Conservation (phyloP, 495 filamentous ascomycete genomes). For the Hypoxylon subgilvum region DNA sequence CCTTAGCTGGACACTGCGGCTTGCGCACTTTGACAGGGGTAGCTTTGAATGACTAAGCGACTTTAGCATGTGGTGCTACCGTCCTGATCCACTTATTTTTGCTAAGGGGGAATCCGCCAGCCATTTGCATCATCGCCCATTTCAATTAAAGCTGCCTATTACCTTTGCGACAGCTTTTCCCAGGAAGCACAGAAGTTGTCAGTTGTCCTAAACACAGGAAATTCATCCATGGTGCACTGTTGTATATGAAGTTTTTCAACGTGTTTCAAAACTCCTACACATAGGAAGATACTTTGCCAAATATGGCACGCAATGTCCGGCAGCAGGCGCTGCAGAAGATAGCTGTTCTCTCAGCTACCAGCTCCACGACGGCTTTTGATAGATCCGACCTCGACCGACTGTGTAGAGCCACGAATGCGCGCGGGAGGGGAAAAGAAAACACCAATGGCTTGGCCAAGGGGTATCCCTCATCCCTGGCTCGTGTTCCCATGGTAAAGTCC, state of each 20-base stretch:
- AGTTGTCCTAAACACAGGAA: no score
- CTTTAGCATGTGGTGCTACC: not conserved
- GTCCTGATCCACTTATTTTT: constrained; percentile 11
- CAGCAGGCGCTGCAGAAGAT: constrained; percentile 73
- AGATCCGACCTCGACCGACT: constrained; percentile 69
- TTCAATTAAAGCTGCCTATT: constrained; percentile 11
- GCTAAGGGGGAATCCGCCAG: not conserved
- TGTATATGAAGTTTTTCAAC: not conserved
- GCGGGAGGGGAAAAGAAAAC: constrained; percentile 39
- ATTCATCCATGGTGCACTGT: no score
- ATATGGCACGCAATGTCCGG: constrained; percentile 62
- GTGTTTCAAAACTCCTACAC: not conserved
- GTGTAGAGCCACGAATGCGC: constrained; percentile 59
- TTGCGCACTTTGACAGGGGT: constrained; percentile 32
- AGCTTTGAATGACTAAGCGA: constrained; percentile 38
- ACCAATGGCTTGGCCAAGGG: constrained; percentile 44
- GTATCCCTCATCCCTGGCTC: constrained; percentile 43
- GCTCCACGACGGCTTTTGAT: constrained; percentile 57
- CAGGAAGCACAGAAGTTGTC: no score
- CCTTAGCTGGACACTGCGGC: no score
- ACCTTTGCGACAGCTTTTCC: no score
- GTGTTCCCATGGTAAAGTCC: constrained; percentile 57
- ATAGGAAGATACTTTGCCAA: constrained; percentile 5
- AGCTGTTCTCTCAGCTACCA: constrained; percentile 64
- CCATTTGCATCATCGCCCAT: constrained; percentile 23